Conservation (phyloP, 371 early-diverging fungal species). For the Mucor irregularis region DNA sequence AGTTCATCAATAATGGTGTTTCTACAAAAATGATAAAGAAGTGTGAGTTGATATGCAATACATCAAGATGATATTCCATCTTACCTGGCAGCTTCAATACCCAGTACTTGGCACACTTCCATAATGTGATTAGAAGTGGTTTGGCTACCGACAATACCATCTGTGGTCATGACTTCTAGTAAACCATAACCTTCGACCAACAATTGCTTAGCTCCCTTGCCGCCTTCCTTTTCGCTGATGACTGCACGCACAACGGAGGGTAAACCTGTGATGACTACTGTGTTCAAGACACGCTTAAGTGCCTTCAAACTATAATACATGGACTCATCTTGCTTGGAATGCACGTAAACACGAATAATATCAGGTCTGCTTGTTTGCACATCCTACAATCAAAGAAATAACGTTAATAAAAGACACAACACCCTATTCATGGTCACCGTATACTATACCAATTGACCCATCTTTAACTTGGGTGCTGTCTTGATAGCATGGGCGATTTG, state of each 20-base stretch:
- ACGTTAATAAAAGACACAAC: not conserved
- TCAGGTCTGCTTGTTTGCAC: slow-evolving; percentile 76
- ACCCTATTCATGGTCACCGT: too few species aligned
- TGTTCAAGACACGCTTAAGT: slow-evolving; percentile 82
- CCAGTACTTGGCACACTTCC: slow-evolving; percentile 92
- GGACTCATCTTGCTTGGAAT: slow-evolving; percentile 65
- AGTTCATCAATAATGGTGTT: slow-evolving; percentile 88
- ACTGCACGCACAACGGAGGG: slow-evolving; percentile 88
- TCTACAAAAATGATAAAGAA: slow-evolving; percentile 18
- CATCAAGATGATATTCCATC: not conserved
- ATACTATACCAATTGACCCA: slow-evolving; percentile 57
- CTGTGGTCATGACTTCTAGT: slow-evolving; percentile 87
- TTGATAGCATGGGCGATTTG: slow-evolving; percentile 81
- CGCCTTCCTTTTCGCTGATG: slow-evolving; percentile 73
- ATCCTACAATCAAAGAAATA: slow-evolving; percentile 44
- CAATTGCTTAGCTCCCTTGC: slow-evolving; percentile 62
- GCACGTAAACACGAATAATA: slow-evolving; percentile 73
- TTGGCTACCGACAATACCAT: slow-evolving; percentile 79
- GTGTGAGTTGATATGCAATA: not conserved
- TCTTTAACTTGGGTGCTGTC: slow-evolving; percentile 84
- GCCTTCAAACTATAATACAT: slow-evolving; percentile 79
- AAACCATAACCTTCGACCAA: slow-evolving; percentile 97
- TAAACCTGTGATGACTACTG: slow-evolving; percentile 87
- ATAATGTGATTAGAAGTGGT: slow-evolving; percentile 94
- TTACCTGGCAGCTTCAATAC: slow-evolving; percentile 80